These are phyloP conservation scores for Silybum marianum DNA, from an alignment of 129 eudicot species.

Conservation along the genomic window DNA sequence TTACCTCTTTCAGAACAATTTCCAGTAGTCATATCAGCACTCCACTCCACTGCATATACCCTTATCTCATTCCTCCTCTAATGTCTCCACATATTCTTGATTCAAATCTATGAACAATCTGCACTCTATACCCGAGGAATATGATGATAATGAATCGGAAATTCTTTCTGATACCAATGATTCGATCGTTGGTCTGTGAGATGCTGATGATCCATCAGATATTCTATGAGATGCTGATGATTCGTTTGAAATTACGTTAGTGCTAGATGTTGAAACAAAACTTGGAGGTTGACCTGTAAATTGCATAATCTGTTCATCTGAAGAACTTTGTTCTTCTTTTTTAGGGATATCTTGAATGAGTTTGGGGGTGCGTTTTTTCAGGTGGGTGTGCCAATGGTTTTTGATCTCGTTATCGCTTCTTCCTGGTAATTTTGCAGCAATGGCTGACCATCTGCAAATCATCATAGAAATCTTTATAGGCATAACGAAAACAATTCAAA, in stretches of 20 bases:
- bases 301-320: slow-evolving; percentile 27
- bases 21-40: too few species aligned
- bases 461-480: not conserved
- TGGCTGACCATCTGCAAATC: slow-evolving; percentile 41
- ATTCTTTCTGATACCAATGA: slow-evolving; percentile 27
- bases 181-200: not conserved
- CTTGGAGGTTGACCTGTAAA: slow-evolving; percentile 24
- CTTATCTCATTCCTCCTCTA: slow-evolving; percentile 31
- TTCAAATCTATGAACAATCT: slow-evolving; percentile 35
- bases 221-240: slow-evolving; percentile 29
- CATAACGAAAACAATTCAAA: slow-evolving; percentile 1
- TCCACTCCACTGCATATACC: slow-evolving; percentile 14
- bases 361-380: slow-evolving; percentile 30
- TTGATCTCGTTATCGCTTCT: slow-evolving; percentile 43
- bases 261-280: slow-evolving; percentile 16
- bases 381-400: slow-evolving; percentile 42
- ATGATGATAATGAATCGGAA: slow-evolving; percentile 27
- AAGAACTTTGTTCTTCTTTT: slow-evolving; percentile 20
- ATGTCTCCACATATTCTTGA: slow-evolving; percentile 29
- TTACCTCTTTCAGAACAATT: slow-evolving; percentile 22
- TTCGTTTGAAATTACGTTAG: slow-evolving; percentile 28
- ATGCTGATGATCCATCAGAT: slow-evolving; percentile 11
- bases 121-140: slow-evolving; percentile 26
- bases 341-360: not conserved
- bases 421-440: slow-evolving; percentile 45